Evolutionary conservation across 306 rosid genomes (phyloP), one percentile per base, ranked within the genome.

Genomic region (Fagus sylvatica): DNA sequence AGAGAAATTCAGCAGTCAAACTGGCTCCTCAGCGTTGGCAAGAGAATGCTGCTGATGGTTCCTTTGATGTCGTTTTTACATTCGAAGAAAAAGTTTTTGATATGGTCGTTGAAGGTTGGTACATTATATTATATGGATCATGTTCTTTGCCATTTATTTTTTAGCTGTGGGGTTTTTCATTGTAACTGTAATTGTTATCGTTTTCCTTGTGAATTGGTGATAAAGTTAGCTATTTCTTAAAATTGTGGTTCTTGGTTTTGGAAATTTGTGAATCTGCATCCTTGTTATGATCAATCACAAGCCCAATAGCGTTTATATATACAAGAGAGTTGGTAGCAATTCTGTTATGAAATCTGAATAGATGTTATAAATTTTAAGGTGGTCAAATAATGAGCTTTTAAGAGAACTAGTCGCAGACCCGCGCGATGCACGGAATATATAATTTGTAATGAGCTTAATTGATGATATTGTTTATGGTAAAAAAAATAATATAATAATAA

Each of bases 21-120:
- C 76, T 85, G 77, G 97, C 98, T n/a, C 98, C 97, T 69, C 98
- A 92, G 84, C 80, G 98, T 51, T 92, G 97, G 98, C 97, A 94
- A 83, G 97, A 92, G 6, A 92, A 94, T 80, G 95, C 97, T 12
- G 89, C 90, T 43, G 95, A 92, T 75, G 95, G 98, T 43, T 75
- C 61, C 61, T 92, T 89, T 79, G 98, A 94, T 22, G 89, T 94
- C 37, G 97, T 94, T 5, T 82, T 94, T 59, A 80, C 95, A 37
- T 94, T 92, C 66, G 97, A 92, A 86, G 97, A 94, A 79, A 94
- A 92, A 85, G 98, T 94, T 53, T 94, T 89, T 28, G 97, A 94
- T 86, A 89, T 91, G 95, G 97, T 92, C 37, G 70, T 91, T 86
- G 97, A 92, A 95, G 98, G 98, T 95, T 78, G 61, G 72, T 83